Percentiles rank a stretch among this genome's conserved stretches.
Evolutionary conservation across 495 filamentous ascomycete genomes (phyloP).

Genomic region (Tetracladium marchalianum): DNA sequence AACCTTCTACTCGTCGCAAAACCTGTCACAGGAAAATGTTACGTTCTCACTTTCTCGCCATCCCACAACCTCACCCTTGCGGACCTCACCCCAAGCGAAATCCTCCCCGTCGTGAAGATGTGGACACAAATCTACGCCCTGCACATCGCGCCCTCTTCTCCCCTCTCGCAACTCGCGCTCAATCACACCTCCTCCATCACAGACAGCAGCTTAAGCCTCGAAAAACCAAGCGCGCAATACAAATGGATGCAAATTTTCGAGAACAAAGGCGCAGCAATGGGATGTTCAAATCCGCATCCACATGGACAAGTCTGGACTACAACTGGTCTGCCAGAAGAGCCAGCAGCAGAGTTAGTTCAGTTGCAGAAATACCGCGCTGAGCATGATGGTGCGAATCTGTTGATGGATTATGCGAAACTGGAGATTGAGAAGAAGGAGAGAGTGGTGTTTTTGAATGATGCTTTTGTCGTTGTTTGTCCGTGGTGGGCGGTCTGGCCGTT

Average conservation of each 20-base stretch:
- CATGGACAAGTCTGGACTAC: slow-evolving; percentile 97
- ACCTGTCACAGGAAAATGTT: slow-evolving; percentile 91
- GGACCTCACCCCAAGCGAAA: slow-evolving; percentile 61
- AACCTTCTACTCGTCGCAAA: slow-evolving; percentile 75
- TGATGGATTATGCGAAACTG: slow-evolving; percentile 78
- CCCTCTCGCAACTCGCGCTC: slow-evolving; percentile 31
- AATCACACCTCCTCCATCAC: slow-evolving; percentile 14
- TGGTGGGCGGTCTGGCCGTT: slow-evolving; percentile 99
- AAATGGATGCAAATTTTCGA: slow-evolving; percentile 99
- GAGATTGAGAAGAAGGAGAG: slow-evolving; percentile 76
- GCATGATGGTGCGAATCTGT: slow-evolving; percentile 59
- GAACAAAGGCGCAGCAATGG: slow-evolving; percentile 97
- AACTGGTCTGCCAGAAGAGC: slow-evolving; percentile 80
- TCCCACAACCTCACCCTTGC: slow-evolving; percentile 87
- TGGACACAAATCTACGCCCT: slow-evolving; percentile 84
- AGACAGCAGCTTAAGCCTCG: slow-evolving; percentile 36
- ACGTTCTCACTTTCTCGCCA: slow-evolving; percentile 88
- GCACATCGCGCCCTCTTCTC: slow-evolving; percentile 64
- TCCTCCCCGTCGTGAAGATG: slow-evolving; percentile 66
- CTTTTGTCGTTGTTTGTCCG: slow-evolving; percentile 77
- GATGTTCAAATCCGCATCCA: slow-evolving; percentile 96
- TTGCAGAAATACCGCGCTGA: slow-evolving; percentile 64
- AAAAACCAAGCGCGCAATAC: slow-evolving; percentile 54
- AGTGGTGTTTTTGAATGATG: slow-evolving; percentile 74
- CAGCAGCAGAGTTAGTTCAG: slow-evolving; percentile 63